phyloP scores from a whole-genome alignment of 2,329 filamentous ascomycete species.

The Chaetomiaceae sp. region DNA sequence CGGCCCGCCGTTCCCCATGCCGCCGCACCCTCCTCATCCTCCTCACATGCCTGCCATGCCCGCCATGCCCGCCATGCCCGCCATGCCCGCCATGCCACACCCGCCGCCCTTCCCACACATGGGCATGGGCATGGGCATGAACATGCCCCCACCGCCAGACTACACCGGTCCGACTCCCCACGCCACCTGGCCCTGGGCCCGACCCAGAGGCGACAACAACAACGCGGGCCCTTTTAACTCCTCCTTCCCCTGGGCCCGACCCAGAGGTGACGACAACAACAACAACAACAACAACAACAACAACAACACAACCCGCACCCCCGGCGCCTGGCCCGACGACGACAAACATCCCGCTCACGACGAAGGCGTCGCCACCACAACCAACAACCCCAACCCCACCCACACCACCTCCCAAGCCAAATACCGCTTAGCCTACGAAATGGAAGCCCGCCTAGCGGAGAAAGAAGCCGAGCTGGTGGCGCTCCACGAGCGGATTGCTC shows the following conservation, averaged over 20 bases:
- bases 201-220: too few relatives aligned
- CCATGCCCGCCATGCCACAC: background rate
- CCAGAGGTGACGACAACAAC: too few relatives aligned
- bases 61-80: background rate
- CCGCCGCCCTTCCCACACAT: background rate
- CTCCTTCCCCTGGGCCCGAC: too few relatives aligned
- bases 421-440: constrained; percentile 33
- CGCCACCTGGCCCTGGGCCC: too few relatives aligned
- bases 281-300: background rate
- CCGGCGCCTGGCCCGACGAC: constrained; percentile 36
- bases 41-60: background rate
- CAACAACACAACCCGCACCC: constrained; percentile 11
- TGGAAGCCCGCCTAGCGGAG: constrained; percentile 33
- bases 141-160: background rate
- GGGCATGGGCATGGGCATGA: too few relatives aligned
- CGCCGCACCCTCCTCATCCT: background rate
- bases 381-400: constrained; percentile 3
- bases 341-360: constrained; percentile 7
- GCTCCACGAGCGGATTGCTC: constrained; percentile 25
- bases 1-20: background rate
- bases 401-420: constrained; percentile 31
- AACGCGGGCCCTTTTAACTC: too few relatives aligned
- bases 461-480: constrained; percentile 29
- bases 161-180: too few relatives aligned
- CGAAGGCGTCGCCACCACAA: background rate